Conservation (phyloP, 2,329 filamentous ascomycete genomes). For the Colletotrichum falcatum region DNA sequence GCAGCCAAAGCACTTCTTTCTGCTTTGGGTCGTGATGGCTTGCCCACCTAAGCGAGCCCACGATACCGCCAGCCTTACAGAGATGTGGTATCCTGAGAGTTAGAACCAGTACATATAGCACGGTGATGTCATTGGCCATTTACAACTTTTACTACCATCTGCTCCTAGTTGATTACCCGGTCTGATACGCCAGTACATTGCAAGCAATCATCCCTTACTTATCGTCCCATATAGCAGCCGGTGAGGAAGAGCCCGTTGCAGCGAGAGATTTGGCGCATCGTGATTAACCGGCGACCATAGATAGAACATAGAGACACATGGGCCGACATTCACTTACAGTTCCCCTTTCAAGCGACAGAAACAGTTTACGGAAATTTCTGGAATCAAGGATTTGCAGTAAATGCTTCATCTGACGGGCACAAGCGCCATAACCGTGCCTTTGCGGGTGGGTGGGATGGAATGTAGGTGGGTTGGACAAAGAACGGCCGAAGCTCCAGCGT, state of each 20-base stretch:
- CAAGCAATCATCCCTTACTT: not conserved
- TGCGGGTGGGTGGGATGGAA: not conserved
- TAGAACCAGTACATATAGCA: not conserved
- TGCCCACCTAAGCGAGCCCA: not conserved
- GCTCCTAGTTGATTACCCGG: no score
- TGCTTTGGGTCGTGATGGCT: not conserved
- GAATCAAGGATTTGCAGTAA: constrained; percentile 1
- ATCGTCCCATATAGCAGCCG: not conserved
- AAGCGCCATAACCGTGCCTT: constrained; percentile 9
- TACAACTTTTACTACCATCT: not conserved
- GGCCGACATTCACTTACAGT: not conserved
- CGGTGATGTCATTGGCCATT: not conserved
- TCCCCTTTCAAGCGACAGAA: not conserved
- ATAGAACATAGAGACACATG: not conserved
- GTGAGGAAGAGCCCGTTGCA: not conserved
- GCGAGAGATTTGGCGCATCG: not conserved
- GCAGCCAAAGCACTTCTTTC: not conserved
- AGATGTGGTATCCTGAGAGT: not conserved
- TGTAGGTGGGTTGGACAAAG: constrained; percentile 17
- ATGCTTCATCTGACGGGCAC: not conserved
- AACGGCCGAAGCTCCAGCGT: constrained; percentile 22
- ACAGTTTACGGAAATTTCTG: not conserved
- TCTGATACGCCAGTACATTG: not conserved
- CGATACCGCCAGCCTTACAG: not conserved
- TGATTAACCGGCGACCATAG: not conserved